Base-by-base conservation (phyloP, 257 asterid genomes). In the Salvia splendens region DNA sequence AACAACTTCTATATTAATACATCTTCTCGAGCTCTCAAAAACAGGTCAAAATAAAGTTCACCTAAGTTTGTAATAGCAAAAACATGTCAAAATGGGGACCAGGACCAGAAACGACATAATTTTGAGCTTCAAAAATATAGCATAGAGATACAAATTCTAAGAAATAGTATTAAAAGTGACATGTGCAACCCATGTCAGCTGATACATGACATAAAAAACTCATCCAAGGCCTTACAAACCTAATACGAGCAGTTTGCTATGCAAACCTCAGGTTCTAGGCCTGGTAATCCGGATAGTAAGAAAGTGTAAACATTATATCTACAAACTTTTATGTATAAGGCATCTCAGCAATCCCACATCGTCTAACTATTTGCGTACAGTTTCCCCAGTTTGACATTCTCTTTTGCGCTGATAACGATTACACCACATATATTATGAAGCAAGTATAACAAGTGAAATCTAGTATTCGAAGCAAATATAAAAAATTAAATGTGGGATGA, bases 161-260 rank as follows among this genome's bases (percentile, higher is more conserved):
- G 2, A 30, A 54, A n/a, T 41, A n/a, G n/a, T n/a, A 73, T 7
- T 12, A n/a, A 7, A 11, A 45, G 52, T 45, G 41, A 52, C 64
- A 59, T 61, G 41, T 41, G 52, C 40, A 11, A 38, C 46, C 64
- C 72, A 28, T 12, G 17, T 54, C 55, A 67, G 45, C 16, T 24
- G 51, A 41, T 33, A 30, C 30, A 30, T 5, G 12, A 54, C 12
- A 10, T n/a, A 6, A 30, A 45, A 20, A 38, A 33, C 53, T 4
- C 32, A 36, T 20, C 57, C 36, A 15, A 3, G 9, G 33, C 32
- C 43, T 41, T 5, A 50, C 50, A 14, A 49, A 53, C 38, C 58
- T 67, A 67, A 20, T 24, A 67, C 14, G 28, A 24, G 46, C 5
- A 53, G 24, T 36, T 20, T 3, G 51, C 49, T 36, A 50, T 17